Evolutionary conservation across 2,329 filamentous ascomycete genomes (phyloP), one percentile per base, ranked within the genome.

Genomic region (Botryosphaeria dothidea): DNA sequence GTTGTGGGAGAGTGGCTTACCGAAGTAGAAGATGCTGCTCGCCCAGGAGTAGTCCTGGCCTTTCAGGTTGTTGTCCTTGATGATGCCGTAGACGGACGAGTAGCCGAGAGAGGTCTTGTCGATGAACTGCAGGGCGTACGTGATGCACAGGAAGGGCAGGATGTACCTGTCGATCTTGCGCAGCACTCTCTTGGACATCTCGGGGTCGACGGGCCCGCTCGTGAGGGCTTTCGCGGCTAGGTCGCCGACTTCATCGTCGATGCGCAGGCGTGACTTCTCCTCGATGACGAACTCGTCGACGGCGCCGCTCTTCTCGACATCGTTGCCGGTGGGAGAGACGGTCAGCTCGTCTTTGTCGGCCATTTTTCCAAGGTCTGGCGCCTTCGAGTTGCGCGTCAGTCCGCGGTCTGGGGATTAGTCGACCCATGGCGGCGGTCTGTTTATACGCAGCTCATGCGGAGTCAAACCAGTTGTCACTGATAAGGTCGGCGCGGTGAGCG

Each of bases 101-200:
- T 68, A 70, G 11, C 66, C 60, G 15, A 70, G 62, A 3, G 69
- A 64, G 21, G 64, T 60, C 49, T 70, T 70, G 52, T 70, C 69
- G 27, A 71, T 66, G 54, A 68, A 71, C 48, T 70, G 69, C 43
- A 69, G 68, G 23, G 68, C 51, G 43, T 71, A 70, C 1, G 67
- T 68, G 7, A 69, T 38, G 8, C 64, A 65, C 62, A 70, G 69
- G 48, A 71, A 45, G 45, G 69, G 69, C 7, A 71, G 56, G 56
- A 58, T 38, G 56, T 38, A 45, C 25, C 15, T 71, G 69, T 86
- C 84, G 63, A 86, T 85, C 66, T 79, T 80, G 29, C 79, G 78
- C 45, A 86, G 73, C 3, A 62, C 46, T 11, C n/a, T 58, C 36
- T 58, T 58, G 13, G 54, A 58, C 15, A 43, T 2, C 36, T 29